Evolutionary conservation across 2,329 filamentous ascomycete species (phyloP), one percentile per base, ranked within the genome.

Genomic region (Dothideomycetes sp.): DNA sequence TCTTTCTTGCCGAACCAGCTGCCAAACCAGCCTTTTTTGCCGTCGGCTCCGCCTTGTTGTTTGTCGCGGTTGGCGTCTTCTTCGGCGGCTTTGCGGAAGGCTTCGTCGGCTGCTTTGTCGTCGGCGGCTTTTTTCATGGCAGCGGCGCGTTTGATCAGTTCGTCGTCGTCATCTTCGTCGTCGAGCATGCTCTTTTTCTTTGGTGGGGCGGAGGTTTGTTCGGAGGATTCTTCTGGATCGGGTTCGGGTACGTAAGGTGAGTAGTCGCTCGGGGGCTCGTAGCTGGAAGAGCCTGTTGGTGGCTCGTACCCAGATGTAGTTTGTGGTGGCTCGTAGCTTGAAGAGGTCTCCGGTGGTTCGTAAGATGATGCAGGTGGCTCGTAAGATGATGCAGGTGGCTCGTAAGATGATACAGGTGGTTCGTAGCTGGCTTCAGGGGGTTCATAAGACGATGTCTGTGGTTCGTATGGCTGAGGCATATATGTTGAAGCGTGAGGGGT

Each of bases 131-230:
- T 54, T 27, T 67, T 71, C 38, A 72, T 61, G 2, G 69, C 64
- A 2, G 74, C 65, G 30, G 71, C 73, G 23, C 68, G 66, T 27
- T 64, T 57, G 5, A 66, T 64, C 22, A 76, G 67, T 30, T 83
- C 71, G 44, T 83, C 76, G 48, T 81, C 78, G 17, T 85, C 83
- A 10, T 87, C 82, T 19, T 89, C 84, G 48, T 89, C 82, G 53
- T 89, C 81, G 73, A 91, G 84, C 52, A 86, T 79, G 16, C 75
- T 78, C 58, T 83, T 87, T 64, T 84, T 84, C 62, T 84, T 80
- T 38, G 69, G 66, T 5, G 73, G 67, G 8, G 68, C 65, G 20
- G 49, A 47, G 17, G 49, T 45, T 18, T 63, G 49, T 10, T 72
- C 67, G 2, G 65, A 65, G 5, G 62, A 61, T 6, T 70, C 69